These are phyloP conservation scores for Lichtheimia hyalospora DNA, from an alignment of 371 early-diverging fungal species.

Conservation along the genomic window DNA sequence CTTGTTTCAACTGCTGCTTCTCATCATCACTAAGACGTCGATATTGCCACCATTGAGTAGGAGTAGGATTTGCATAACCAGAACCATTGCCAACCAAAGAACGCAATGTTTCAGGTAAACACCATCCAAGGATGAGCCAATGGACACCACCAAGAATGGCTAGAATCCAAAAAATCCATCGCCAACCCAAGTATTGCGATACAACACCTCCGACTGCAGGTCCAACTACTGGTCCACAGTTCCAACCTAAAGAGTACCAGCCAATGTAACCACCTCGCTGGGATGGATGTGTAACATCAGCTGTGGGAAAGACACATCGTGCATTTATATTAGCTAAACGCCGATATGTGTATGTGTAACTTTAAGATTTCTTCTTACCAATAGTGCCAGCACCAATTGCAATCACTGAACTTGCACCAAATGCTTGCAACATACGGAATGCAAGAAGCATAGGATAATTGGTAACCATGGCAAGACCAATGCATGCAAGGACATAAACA, in stretches of 20 bases:
- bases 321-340: not conserved
- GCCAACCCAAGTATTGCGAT: slow-evolving; percentile 21
- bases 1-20: not conserved
- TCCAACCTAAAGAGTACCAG: slow-evolving; percentile 20
- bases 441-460: slow-evolving; percentile 51
- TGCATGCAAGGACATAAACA: slow-evolving; percentile 57
- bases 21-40: slow-evolving; percentile 3
- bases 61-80: slow-evolving; percentile 44
- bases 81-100: slow-evolving; percentile 50
- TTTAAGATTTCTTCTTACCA: slow-evolving; percentile 19
- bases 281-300: slow-evolving; percentile 18
- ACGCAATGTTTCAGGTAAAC: slow-evolving; percentile 47
- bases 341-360: not conserved
- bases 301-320: slow-evolving; percentile 7
- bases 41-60: slow-evolving; percentile 22
- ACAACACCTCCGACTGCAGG: slow-evolving; percentile 24
- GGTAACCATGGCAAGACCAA: slow-evolving; percentile 56
- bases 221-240: slow-evolving; percentile 20
- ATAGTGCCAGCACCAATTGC: slow-evolving; percentile 71
- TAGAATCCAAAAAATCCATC: slow-evolving; percentile 43
- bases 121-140: slow-evolving; percentile 16
- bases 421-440: slow-evolving; percentile 66
- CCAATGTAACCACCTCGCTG: slow-evolving; percentile 22
- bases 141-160: slow-evolving; percentile 23
- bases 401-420: slow-evolving; percentile 66